Evolutionary conservation across 2,329 filamentous ascomycete genomes (phyloP).

Genomic region (Leptographium galeiforme): DNA sequence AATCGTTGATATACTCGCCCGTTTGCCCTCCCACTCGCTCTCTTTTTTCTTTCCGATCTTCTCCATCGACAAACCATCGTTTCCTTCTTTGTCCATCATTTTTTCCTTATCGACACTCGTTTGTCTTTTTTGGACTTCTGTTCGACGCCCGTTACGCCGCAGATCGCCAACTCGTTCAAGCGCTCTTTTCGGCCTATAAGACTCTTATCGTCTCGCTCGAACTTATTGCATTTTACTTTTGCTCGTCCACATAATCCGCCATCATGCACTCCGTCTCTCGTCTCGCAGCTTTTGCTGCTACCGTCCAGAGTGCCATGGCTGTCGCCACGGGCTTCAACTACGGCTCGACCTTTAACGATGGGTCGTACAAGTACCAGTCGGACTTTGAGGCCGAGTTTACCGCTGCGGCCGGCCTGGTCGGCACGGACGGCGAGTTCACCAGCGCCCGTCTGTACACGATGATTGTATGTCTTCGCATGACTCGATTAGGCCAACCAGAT

Average conservation of each 20-base stretch:
- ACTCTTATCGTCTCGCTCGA: neutral
- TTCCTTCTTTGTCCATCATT: neutral
- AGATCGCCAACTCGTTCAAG: neutral
- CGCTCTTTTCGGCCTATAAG: neutral
- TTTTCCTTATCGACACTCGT: constrained; percentile 1
- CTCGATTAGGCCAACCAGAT: neutral
- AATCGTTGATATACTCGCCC: neutral
- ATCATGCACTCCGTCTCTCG: constrained; percentile 7
- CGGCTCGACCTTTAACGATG: constrained; percentile 46
- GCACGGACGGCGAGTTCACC: constrained; percentile 48
- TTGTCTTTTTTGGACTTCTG: neutral
- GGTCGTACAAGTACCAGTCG: constrained; percentile 42
- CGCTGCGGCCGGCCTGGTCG: constrained; percentile 47
- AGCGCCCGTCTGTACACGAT: constrained; percentile 61
- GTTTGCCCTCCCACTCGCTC: neutral
- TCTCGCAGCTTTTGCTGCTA: constrained; percentile 10
- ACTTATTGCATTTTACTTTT: neutral
- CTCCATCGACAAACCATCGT: neutral
- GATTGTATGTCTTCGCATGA: constrained; percentile 29
- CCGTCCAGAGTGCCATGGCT: constrained; percentile 16
- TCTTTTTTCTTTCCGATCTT: neutral
- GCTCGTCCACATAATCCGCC: neutral
- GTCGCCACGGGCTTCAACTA: constrained; percentile 57
- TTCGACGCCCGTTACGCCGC: neutral
- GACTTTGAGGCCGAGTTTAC: constrained; percentile 62